phyloP scores from a whole-genome alignment of 139 green algal genomes.

The Astrephomene gubernaculifera region DNA sequence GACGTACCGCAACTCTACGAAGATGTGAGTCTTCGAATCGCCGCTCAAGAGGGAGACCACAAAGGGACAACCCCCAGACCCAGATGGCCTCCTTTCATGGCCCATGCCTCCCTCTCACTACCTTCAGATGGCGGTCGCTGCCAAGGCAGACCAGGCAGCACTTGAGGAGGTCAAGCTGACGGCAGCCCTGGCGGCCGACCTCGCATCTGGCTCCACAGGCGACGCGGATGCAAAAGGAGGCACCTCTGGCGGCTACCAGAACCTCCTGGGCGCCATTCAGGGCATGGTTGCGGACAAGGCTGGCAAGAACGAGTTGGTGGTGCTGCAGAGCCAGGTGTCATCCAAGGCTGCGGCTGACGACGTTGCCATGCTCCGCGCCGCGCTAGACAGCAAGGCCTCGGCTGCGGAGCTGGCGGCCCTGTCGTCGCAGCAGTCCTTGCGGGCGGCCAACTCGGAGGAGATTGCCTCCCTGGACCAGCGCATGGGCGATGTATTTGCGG shows the following conservation, averaged over 20 bases:
- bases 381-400: constrained; percentile 22
- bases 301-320: constrained; percentile 28
- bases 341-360: constrained; percentile 33
- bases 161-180: constrained; percentile 31
- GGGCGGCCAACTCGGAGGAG: constrained; percentile 4
- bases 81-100: too few relatives aligned
- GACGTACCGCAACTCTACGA: too few relatives aligned
- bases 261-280: constrained; percentile 34
- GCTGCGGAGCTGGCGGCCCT: constrained; percentile 28
- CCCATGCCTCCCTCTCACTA: neutral
- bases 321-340: constrained; percentile 33
- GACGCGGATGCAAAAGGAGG: neutral
- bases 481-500: constrained; percentile 52
- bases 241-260: neutral
- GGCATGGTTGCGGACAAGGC: constrained; percentile 38
- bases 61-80: too few relatives aligned
- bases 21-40: too few relatives aligned
- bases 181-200: neutral
- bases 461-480: constrained; percentile 38
- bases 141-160: constrained; percentile 25
- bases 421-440: neutral
- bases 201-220: neutral
- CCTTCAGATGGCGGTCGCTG: constrained; percentile 3
- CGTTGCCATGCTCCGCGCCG: constrained; percentile 19
- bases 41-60: too few relatives aligned